Evolutionary conservation across 495 filamentous ascomycete species (phyloP).

Genomic region (Neurospora sp.): DNA sequence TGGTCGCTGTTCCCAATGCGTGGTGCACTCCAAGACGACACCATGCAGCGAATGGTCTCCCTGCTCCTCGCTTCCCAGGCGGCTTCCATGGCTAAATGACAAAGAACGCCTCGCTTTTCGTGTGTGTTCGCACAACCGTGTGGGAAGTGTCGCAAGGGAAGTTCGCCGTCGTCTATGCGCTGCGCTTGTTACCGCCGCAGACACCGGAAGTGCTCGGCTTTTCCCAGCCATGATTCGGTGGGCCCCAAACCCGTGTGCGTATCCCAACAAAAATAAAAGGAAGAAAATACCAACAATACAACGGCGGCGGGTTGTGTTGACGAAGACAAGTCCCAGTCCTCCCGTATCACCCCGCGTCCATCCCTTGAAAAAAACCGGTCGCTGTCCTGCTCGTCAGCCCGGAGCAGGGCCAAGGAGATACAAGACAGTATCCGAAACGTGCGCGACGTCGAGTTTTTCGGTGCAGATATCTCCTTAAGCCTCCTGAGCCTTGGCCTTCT

Average conservation of each 20-base stretch:
- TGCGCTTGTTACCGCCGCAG: not conserved
- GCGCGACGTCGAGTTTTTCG: not conserved
- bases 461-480: slow-evolving; percentile 24
- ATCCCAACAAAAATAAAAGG: not conserved
- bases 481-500: slow-evolving; percentile 71
- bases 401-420: not conserved
- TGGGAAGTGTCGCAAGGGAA: not conserved
- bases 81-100: not conserved
- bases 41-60: not conserved
- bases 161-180: not conserved
- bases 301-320: not conserved
- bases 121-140: not conserved
- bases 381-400: not conserved
- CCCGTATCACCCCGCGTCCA: not conserved
- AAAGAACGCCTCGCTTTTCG: not conserved
- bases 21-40: not conserved
- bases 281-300: not conserved
- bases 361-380: not conserved
- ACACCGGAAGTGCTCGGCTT: not conserved
- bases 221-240: not conserved
- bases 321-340: not conserved
- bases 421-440: not conserved
- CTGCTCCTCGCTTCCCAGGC: not conserved
- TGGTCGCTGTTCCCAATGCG: not conserved
- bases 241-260: not conserved